These are phyloP conservation scores for Hypoxylon cercidicola DNA, from an alignment of 495 filamentous ascomycete species.

Conservation along the genomic window DNA sequence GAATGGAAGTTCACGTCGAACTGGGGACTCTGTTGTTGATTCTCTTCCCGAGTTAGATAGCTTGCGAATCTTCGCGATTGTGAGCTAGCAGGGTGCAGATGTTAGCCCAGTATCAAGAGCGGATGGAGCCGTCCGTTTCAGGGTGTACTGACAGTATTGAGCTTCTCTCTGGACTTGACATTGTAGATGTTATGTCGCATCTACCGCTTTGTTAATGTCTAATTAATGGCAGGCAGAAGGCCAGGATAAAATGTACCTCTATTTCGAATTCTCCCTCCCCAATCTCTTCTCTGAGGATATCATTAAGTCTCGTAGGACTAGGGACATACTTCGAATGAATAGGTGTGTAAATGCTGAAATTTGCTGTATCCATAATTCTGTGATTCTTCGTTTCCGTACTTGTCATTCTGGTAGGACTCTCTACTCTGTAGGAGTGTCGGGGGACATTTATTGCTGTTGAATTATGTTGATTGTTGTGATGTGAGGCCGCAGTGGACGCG, in stretches of 20 bases:
- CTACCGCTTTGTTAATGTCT: not conserved
- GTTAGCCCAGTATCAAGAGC: not conserved
- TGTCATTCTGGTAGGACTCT: not conserved
- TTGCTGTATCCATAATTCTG: not conserved
- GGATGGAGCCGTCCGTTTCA: not conserved
- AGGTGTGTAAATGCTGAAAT: not conserved
- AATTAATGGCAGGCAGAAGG: no score
- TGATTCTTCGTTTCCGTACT: not conserved
- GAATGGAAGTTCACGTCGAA: no score
- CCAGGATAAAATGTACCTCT: not conserved
- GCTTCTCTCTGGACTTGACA: slow-evolving; percentile 6
- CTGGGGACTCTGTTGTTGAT: no score
- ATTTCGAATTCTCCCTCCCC: slow-evolving; percentile 5
- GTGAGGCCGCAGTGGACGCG: no score
- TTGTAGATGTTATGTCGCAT: slow-evolving; percentile 15
- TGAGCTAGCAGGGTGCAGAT: no score
- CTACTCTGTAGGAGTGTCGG: no score
- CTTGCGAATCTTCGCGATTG: no score
- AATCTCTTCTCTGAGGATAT: slow-evolving; percentile 3
- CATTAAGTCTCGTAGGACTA: not conserved
- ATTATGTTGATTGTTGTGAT: no score
- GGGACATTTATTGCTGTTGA: no score
- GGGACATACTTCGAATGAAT: slow-evolving; percentile 14
- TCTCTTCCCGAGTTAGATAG: no score
- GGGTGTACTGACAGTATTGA: not conserved